Base-by-base conservation (phyloP, 208 protist species). In the Trichomonas vaginalis region DNA sequence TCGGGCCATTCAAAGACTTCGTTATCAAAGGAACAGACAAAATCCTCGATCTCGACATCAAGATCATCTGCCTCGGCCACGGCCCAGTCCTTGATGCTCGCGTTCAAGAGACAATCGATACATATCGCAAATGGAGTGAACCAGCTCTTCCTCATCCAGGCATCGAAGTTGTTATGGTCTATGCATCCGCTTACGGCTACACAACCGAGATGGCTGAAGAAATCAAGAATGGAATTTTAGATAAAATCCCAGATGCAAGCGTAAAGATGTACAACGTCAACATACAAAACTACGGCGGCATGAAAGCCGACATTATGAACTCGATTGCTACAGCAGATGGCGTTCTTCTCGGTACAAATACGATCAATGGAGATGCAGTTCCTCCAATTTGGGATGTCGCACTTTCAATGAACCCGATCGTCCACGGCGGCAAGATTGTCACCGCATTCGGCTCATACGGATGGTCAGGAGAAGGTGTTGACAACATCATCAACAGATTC, bases 281-380 rank as follows among this genome's bases (percentile, higher is more conserved):
- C 86, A 48, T 92, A 39, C 14, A 1, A 6, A 92, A 92, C 27
- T 92, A 92, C 45, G 17, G 27, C 6, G 21, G 12, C 17, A 15
- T 92, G 8, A 92, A 92, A 51, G 40, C n/a, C 6, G 86, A 92
- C 32, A 92, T 92, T 39, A 35, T 92, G 23, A 27, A 6, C 40
- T 21, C 17, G 6, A 45, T 51, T 39, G 86, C 86, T 27, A 45
- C 42, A 4, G 86, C 82, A 47, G 82, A 88, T 47, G 82, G 86
- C 39, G 35, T 92, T 51, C 45, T 48, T 39, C 37, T 92, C 6
- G 86, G 86, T n/a, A 92, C 86, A 35, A 51, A 51, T 27, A 92
- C 86, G 51, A 92, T 92, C 86, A 92, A 92, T 92, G 86, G 86
- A 15, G 86, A 92, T 92, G 86, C 86, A 35, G 27, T 92, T 92